Evolutionary conservation across 768 basidiomycete species (phyloP), one percentile per base, ranked within the genome.

Genomic region (Amanita rubescens): DNA sequence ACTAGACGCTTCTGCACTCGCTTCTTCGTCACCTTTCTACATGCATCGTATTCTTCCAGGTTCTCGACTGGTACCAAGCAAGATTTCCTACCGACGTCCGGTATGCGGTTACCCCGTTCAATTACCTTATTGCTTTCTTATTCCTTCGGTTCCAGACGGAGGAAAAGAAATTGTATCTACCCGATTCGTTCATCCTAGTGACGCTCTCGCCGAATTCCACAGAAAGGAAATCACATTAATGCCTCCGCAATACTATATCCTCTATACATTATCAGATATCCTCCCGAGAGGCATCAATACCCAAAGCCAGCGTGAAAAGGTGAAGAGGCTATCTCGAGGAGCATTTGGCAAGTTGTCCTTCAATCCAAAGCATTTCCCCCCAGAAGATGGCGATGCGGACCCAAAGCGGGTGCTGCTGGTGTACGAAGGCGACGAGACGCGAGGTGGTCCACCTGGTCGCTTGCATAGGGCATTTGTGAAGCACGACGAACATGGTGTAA

Each of bases 191-290:
- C 80, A 77, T 58, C 84, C 84, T 0, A 61, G 58, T 6, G 68
- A 67, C 12, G 82, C 79, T 17, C 67, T 89, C 46, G 64, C 69
- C 1, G 81, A 81, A 62, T 81, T 77, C 61, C 65, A 62, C 17
- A 68, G 69, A 27, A 70, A 75, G 19, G 71, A 73, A 54, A 80
- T 87, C 55, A 71, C 71, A 3, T 71, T 87, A 42, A 82, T 87
- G 81, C 85, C 86, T 15, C 87, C 87, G 11, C 87, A 89, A 62
- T 84, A 75, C 61, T 89, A 89, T 63, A 75, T 89, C 49, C 65
- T 88, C 24, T 69, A 73, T 9, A 87, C 84, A 2, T 71, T 89
- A 33, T 71, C 80, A 4, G 71, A 71, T 30, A 70, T 87, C 32
- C 68, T 87, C 20, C 54, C 64, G 2, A 77, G 76, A 38, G 54